Evolutionary conservation across 129 eudicot genomes (phyloP).

Genomic region (Helianthus annuus): HanXRQr2.0-SUNRISE NC_035446.2:167664103-167664602

Average conservation of each 20-base stretch:
- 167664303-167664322: neutral
- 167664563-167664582: neutral
- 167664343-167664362: neutral
- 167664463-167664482: neutral
- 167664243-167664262: too few species aligned
- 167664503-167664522: neutral
- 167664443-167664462: neutral
- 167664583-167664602: neutral
- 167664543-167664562: neutral
- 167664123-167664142: too few species aligned
- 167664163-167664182: neutral
- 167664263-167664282: too few species aligned
- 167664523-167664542: neutral
- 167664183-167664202: neutral
- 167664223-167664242: neutral
- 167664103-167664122: too few species aligned
- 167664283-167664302: too few species aligned
- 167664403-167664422: neutral
- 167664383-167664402: neutral
- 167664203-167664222: neutral
- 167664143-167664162: too few species aligned
- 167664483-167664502: neutral
- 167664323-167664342: neutral
- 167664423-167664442: slow-evolving; percentile 1
- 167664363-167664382: neutral